These are phyloP conservation scores for Flaveria sonorensis DNA, from an alignment of 129 eudicot genomes.

Conservation along the genomic window DNA sequence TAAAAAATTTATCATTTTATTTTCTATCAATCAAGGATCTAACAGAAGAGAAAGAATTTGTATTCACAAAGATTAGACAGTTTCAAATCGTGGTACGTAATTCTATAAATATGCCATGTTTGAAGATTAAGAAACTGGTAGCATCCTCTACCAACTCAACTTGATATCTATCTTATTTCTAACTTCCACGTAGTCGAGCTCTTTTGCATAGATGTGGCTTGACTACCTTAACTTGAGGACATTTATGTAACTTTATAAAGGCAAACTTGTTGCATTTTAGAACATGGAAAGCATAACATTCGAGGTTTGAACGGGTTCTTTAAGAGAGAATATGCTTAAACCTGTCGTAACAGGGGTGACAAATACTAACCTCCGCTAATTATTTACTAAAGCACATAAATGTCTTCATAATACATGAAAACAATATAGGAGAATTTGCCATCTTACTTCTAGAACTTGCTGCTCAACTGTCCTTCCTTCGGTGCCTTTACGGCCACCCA, in stretches of 20 bases:
- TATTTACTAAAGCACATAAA: slow-evolving; percentile 17
- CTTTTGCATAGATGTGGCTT: slow-evolving; percentile 13
- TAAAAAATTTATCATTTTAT: background rate
- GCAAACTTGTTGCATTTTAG: background rate
- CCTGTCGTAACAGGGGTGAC: slow-evolving; percentile 17
- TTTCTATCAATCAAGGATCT: background rate
- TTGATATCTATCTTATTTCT: background rate
- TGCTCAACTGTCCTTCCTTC: slow-evolving; percentile 99
- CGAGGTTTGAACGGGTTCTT: background rate
- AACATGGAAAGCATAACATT: background rate
- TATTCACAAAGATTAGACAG: background rate
- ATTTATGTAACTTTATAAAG: background rate
- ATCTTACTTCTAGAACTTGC: slow-evolving; percentile 93
- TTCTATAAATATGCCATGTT: background rate
- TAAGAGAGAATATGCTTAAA: background rate
- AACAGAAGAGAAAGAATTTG: background rate
- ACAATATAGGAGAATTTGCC: slow-evolving; percentile 7
- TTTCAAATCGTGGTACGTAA: background rate
- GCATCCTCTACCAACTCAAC: slow-evolving; percentile 6
- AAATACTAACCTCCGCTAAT: slow-evolving; percentile 11
- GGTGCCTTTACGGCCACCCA: slow-evolving; percentile 94
- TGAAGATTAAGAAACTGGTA: background rate
- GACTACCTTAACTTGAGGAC: background rate
- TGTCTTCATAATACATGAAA: background rate
- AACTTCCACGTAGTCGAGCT: background rate